Base-by-base conservation (phyloP, 208 protist species). In the Lotmaria passim region DNA sequence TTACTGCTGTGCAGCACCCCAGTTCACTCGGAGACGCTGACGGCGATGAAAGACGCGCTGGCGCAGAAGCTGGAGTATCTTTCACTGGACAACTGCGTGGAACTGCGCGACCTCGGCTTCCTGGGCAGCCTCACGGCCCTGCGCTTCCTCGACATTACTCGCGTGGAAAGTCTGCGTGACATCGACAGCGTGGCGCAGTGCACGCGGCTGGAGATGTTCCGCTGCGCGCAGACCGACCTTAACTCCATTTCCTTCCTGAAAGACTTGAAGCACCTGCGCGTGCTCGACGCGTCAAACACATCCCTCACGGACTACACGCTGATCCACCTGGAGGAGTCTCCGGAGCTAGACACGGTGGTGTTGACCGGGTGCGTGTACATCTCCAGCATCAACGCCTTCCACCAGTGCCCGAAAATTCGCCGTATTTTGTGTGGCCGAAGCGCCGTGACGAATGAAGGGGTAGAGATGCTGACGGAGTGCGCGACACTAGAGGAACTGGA, bases 91-190 rank as follows among this genome's bases (percentile, higher is more conserved):
- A 73, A 73, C 38, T 94, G 89, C 61, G 48, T 48, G 10, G 79
- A 86, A 17, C 55, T 94, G 39, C 69, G 60, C 17, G 75, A 74
- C 36, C 81, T 86, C 48, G 84, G 82, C 23, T 78, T 81, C 0
- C 56, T 94, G 0, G 82, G 82, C 24, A 77, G 69, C 28, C 64
- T 94, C 12, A 19, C 73, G 30, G 59, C 71, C 4, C 63, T 94
- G n/a, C 81, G 89, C 23, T 94, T 92, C 38, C 66, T 94, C 5
- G 89, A 94, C 60, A 75, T 94, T 12, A 89, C 86, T n/a, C 70
- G 73, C n/a, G 75, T 81, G 30, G 73, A 74, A 52, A 69, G 67
- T 28, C 76, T 74, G 24, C 81, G 88, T n/a, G 85, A 85, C 19
- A 50, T 94, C 30, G 79, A 86, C 10, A 78, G 76, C 52, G 48